Evolutionary conservation across 78 protist species (phyloP).

Genomic region (Planoprotostelium fungivorum): DNA sequence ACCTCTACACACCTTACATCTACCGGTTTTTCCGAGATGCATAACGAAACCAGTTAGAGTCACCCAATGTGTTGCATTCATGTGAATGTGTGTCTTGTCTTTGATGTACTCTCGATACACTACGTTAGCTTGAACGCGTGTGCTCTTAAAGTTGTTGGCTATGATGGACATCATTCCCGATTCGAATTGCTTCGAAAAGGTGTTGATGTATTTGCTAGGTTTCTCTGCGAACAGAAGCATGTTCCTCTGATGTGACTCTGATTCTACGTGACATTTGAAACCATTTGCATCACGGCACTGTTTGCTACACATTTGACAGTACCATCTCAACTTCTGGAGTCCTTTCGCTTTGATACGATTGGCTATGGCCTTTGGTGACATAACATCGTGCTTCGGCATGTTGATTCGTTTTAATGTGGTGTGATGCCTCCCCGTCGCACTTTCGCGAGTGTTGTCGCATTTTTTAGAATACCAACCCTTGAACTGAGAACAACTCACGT

Average conservation of each 20-base stretch:
- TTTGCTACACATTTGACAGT: constrained; percentile 94
- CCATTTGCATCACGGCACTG: constrained; percentile 95
- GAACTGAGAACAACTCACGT: no score
- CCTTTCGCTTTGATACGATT: constrained; percentile 75
- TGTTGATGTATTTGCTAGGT: constrained; percentile 52
- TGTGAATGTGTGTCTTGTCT: constrained; percentile 80
- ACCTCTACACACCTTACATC: constrained; percentile 18
- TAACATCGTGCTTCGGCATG: constrained; percentile 34
- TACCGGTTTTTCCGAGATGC: constrained; percentile 72
- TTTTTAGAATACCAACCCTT: no score
- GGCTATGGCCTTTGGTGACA: constrained; percentile 55
- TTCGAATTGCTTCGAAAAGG: constrained; percentile 77
- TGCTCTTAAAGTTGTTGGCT: constrained; percentile 50
- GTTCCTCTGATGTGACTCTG: constrained; percentile 85
- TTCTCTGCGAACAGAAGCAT: constrained; percentile 70
- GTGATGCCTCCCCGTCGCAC: no score
- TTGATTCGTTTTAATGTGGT: no score
- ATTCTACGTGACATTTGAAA: constrained; percentile 83
- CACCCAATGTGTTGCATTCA: constrained; percentile 80
- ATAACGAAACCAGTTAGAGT: constrained; percentile 74
- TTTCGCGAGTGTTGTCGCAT: no score
- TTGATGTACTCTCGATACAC: constrained; percentile 73
- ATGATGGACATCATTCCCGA: constrained; percentile 60
- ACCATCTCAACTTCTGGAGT: constrained; percentile 89
- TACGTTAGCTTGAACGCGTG: constrained; percentile 67